Conservation (phyloP, 257 asterid genomes). For the Penstemon davidsonii region DNA sequence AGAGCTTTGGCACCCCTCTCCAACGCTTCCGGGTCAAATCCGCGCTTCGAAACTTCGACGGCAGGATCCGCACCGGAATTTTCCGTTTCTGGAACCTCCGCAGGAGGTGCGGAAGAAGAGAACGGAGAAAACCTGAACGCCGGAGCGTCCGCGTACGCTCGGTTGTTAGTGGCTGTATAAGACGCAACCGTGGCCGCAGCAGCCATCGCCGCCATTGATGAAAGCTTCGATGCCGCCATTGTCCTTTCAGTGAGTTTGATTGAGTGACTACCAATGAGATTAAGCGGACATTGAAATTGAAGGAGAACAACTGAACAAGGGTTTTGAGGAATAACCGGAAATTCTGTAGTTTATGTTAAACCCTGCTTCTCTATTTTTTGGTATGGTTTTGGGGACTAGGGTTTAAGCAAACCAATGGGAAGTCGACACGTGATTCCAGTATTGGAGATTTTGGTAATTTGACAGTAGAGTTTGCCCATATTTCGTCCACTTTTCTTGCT, state of each 20-base stretch:
- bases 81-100: constrained; percentile 34
- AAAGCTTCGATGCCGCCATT: constrained; percentile 52
- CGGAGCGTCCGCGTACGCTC: constrained; percentile 45
- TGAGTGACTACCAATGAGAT: neutral
- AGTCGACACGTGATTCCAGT: constrained; percentile 15
- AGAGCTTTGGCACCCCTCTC: constrained; percentile 88
- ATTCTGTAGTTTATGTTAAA: constrained; percentile 23
- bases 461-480: too few species aligned
- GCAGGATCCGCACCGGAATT: constrained; percentile 47
- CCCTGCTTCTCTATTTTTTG: constrained; percentile 18
- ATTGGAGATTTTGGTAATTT: constrained; percentile 16
- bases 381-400: constrained; percentile 19
- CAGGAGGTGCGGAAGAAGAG: constrained; percentile 47
- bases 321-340: neutral
- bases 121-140: constrained; percentile 55
- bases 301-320: too few species aligned
- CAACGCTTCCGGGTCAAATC: constrained; percentile 72
- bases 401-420: constrained; percentile 23
- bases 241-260: neutral
- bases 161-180: constrained; percentile 36
- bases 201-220: constrained; percentile 52
- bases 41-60: constrained; percentile 62
- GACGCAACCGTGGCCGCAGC: constrained; percentile 47
- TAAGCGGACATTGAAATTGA: constrained; percentile 14
- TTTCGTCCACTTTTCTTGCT: too few species aligned